These are phyloP conservation scores for Saturnispora silvae DNA, from an alignment of 805 yeast genomes.

Conservation along the genomic window DNA sequence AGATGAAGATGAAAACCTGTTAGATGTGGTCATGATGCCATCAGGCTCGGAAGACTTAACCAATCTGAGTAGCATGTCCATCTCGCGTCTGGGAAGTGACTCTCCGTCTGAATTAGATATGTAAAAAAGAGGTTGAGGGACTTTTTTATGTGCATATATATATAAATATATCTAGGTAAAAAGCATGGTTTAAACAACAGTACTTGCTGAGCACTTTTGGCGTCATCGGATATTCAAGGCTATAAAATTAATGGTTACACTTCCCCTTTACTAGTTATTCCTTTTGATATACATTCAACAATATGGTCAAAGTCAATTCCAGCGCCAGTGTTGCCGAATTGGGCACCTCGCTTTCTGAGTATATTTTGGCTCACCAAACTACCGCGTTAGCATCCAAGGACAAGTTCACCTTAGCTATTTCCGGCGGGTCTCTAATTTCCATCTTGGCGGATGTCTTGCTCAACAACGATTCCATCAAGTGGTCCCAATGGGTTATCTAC, in stretches of 20 bases:
- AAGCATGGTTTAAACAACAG: no score
- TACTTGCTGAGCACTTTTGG: no score
- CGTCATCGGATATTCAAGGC: no score
- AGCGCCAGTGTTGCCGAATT: slow-evolving; percentile 34
- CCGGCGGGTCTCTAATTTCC: slow-evolving; percentile 86
- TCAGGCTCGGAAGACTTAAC: background rate
- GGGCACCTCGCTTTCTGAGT: slow-evolving; percentile 55
- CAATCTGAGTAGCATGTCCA: no score
- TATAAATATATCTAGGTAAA: no score
- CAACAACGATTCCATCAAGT: slow-evolving; percentile 41
- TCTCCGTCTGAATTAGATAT: no score
- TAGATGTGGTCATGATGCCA: background rate
- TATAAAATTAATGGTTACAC: no score
- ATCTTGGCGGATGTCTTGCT: slow-evolving; percentile 60
- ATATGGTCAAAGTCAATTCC: background rate
- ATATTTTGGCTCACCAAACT: slow-evolving; percentile 52
- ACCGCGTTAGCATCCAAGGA: slow-evolving; percentile 35
- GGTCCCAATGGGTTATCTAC: slow-evolving; percentile 72
- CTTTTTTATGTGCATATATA: no score
- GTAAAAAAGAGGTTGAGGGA: no score
- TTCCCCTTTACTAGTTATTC: no score
- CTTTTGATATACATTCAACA: no score
- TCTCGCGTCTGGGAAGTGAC: no score
- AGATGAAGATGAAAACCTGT: slow-evolving; percentile 2
- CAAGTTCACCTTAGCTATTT: slow-evolving; percentile 64